These are phyloP conservation scores for Hypholoma sublateritium DNA, from an alignment of 768 basidiomycete genomes.

Conservation along the genomic window DNA sequence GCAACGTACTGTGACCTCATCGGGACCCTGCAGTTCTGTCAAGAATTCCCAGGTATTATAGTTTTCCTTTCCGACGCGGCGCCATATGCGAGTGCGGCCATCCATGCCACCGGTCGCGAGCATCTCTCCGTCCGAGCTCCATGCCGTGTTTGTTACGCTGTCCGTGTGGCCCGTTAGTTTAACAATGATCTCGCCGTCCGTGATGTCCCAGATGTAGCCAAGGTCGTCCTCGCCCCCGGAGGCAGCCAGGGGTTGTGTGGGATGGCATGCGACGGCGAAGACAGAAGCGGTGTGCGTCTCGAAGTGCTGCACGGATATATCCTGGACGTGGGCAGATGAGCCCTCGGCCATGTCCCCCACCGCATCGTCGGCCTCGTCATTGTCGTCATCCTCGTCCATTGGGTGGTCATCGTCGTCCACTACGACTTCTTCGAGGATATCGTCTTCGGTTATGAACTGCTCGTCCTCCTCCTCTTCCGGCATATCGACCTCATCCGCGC, in stretches of 20 bases:
- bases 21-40: constrained; percentile 89
- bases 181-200: constrained; percentile 75
- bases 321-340: constrained; percentile 42
- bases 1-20: constrained; percentile 84
- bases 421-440: constrained; percentile 61
- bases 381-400: constrained; percentile 74
- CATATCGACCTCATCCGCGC: constrained; percentile 36
- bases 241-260: constrained; percentile 76
- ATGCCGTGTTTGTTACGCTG: constrained; percentile 77
- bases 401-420: constrained; percentile 63
- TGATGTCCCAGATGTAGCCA: constrained; percentile 91
- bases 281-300: constrained; percentile 72
- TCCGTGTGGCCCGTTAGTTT: constrained; percentile 93
- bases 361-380: constrained; percentile 40
- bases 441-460: constrained; percentile 64
- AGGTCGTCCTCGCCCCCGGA: constrained; percentile 96
- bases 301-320: constrained; percentile 73
- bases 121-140: constrained; percentile 89
- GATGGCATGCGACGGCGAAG: constrained; percentile 84
- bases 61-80: constrained; percentile 72
- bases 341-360: constrained; percentile 43
- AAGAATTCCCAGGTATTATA: constrained; percentile 92
- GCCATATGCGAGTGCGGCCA: constrained; percentile 90
- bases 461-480: constrained; percentile 52
- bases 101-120: constrained; percentile 98